These are phyloP conservation scores for Insectozyma bohioensis DNA, from an alignment of 1,139 yeast genomes.

Conservation along the genomic window DNA sequence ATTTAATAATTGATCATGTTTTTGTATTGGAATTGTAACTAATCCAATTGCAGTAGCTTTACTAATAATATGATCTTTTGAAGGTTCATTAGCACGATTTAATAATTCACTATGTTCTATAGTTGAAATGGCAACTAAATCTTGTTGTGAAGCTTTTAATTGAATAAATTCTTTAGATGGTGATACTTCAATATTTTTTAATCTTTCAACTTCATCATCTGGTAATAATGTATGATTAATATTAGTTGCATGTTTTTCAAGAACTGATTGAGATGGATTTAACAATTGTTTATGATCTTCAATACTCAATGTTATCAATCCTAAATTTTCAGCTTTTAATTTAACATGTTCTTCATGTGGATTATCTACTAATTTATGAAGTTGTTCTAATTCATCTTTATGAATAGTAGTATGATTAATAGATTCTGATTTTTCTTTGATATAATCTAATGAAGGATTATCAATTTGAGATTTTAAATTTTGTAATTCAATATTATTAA, in stretches of 20 bases:
- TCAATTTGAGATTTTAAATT: conserved; percentile 16
- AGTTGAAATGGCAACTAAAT: conserved; percentile 25
- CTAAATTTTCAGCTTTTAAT: conserved; percentile 15
- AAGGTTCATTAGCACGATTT: conserved; percentile 27
- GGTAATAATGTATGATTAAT: conserved; percentile 14
- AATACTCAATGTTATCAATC: conserved; percentile 17
- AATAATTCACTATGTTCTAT: conserved; percentile 26
- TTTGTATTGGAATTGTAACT: conserved; percentile 23
- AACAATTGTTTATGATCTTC: conserved; percentile 18
- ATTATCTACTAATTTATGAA: conserved; percentile 17
- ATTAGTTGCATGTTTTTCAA: conserved; percentile 19
- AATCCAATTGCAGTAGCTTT: conserved; percentile 26
- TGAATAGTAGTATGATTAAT: conserved; percentile 15
- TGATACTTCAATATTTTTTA: conserved; percentile 14
- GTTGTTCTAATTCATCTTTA: conserved; percentile 13
- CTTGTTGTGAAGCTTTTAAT: conserved; percentile 18
- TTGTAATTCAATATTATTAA: conserved; percentile 13
- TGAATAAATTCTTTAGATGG: conserved; percentile 14
- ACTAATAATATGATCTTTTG: conserved; percentile 24
- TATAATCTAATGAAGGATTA: conserved; percentile 18
- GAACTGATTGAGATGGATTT: conserved; percentile 24
- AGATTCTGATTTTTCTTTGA: conserved; percentile 14
- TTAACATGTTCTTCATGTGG: conserved; percentile 18
- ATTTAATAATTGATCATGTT: conserved; percentile 20
- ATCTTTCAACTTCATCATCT: conserved; percentile 15